Base-by-base conservation (phyloP, 2,329 filamentous ascomycete genomes). In the Talaromyces islandicus region DNA sequence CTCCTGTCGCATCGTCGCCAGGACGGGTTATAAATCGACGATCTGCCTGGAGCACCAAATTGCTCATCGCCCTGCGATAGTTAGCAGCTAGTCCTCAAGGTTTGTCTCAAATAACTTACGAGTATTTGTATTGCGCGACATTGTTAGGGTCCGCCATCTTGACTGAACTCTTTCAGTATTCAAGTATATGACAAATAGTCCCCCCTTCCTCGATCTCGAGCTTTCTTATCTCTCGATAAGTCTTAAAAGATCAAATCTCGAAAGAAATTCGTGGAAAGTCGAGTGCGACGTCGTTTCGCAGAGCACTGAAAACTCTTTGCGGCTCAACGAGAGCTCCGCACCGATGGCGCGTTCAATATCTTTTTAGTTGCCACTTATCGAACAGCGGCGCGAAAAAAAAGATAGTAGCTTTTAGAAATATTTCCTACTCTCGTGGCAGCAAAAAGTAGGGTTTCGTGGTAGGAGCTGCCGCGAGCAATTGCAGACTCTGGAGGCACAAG, bases 41-140 rank as follows among this genome's bases (percentile, higher is more conserved):
- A 82, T 99, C 94, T 81, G 92, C 92, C 90, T 99, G 94, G 86
- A 99, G 91, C 74, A 99, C 94, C 91, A 99, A 89, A 87, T 99
- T 99, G 81, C 94, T 99, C 94, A 99, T 97, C 77, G 91, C 92
- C 59, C 59, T 61, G 24, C 3, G 27, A 30, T 29, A 2, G 27
- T 60, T 54, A 61, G 59, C 14, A 52, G 19, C 14, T 25, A 57
- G n/a, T 29, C 17, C 11, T 14, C 12, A 17, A 3, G 17, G 14
- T 29, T 52, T n/a, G 1, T 19, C 14, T n/a, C 48, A 12, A 5
- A n/a, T 17, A 27, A 55, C 59, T 52, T 58, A 61, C 87, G 92
- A 92, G 85, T 97, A 96, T 79, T 97, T 97, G 85, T 96, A 97
- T 79, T 96, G 92, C 77, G 91, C 92, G 71, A 96, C 90, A 88